Evolutionary conservation across 1,284 basidiomycete species (phyloP).

Genomic region (Bondarzewia mesenterica): DNA sequence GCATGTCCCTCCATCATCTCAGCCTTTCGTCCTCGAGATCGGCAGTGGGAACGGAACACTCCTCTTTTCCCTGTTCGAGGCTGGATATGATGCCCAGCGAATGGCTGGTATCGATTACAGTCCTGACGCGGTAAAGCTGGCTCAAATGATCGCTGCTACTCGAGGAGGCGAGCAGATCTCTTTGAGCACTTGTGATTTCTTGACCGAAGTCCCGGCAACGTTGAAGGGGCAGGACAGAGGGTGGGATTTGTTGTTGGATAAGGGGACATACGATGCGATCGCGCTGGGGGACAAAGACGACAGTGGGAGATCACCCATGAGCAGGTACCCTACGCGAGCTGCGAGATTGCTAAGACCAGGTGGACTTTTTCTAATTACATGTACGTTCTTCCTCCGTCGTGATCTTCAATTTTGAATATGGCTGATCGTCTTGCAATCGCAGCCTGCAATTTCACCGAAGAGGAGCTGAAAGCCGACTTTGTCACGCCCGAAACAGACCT

Average conservation of each 20-base stretch:
- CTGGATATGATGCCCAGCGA: conserved; percentile 45
- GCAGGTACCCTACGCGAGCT: conserved; percentile 58
- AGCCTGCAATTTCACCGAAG: conserved; percentile 89
- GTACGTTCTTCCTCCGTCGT: conserved; percentile 31
- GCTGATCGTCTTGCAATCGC: background rate
- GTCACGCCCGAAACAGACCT: conserved; percentile 39
- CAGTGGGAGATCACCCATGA: conserved; percentile 44
- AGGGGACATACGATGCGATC: conserved; percentile 85
- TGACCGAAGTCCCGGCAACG: conserved; percentile 34
- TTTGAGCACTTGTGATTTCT: conserved; percentile 55
- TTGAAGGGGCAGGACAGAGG: conserved; percentile 15
- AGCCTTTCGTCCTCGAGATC: conserved; percentile 58
- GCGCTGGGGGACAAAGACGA: conserved; percentile 63
- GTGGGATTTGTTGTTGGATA: conserved; percentile 72
- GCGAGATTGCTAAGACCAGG: conserved; percentile 51
- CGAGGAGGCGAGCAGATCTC: conserved; percentile 30
- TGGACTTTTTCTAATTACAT: conserved; percentile 79
- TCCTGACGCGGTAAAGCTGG: conserved; percentile 56
- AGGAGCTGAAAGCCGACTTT: conserved; percentile 64
- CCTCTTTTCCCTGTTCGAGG: conserved; percentile 65
- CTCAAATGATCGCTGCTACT: conserved; percentile 43
- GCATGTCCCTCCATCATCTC: conserved; percentile 37
- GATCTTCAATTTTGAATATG: background rate
- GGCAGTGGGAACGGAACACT: conserved; percentile 85
- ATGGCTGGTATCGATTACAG: conserved; percentile 84